Evolutionary conservation across 805 yeast species (phyloP).

Genomic region (Ogataea sp.): DNA sequence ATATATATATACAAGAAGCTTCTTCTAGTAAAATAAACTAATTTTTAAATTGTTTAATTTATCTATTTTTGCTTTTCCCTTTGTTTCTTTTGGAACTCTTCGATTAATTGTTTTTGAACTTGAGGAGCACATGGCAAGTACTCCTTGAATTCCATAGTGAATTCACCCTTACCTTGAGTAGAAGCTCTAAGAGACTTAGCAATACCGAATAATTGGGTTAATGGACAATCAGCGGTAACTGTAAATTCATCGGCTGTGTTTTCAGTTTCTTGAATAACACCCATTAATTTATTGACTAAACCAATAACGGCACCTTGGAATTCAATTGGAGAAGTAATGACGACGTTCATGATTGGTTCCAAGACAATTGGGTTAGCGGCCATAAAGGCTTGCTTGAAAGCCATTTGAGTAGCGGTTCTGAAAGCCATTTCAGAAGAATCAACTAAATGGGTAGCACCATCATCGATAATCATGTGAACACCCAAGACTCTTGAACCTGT

Average conservation of each 20-base stretch:
- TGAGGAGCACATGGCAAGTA: conserved; percentile 89
- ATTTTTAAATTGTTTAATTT: neutral
- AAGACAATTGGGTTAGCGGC: conserved; percentile 78
- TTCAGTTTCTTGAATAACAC: conserved; percentile 89
- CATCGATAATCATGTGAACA: conserved; percentile 86
- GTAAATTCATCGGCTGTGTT: conserved; percentile 93
- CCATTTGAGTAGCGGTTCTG: conserved; percentile 85
- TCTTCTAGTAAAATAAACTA: too few species aligned
- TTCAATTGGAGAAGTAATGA: conserved; percentile 90
- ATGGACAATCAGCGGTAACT: conserved; percentile 90
- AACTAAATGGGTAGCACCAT: conserved; percentile 96
- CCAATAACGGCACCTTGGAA: conserved; percentile 94
- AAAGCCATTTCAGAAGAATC: conserved; percentile 96
- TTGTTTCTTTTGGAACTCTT: conserved; percentile 67
- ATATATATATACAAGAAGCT: too few species aligned
- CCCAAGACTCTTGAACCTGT: conserved; percentile 93
- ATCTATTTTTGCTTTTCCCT: conserved; percentile 34
- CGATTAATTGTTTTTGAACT: conserved; percentile 83
- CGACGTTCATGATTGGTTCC: conserved; percentile 94
- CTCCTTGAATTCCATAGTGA: conserved; percentile 87
- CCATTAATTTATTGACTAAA: conserved; percentile 83
- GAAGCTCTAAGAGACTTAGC: conserved; percentile 93
- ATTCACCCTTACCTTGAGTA: conserved; percentile 99
- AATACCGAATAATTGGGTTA: conserved; percentile 93
- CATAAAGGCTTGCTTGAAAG: conserved; percentile 86